Base-by-base conservation (phyloP, 345 rosid genomes). In the Dimocarpus longan region DNA sequence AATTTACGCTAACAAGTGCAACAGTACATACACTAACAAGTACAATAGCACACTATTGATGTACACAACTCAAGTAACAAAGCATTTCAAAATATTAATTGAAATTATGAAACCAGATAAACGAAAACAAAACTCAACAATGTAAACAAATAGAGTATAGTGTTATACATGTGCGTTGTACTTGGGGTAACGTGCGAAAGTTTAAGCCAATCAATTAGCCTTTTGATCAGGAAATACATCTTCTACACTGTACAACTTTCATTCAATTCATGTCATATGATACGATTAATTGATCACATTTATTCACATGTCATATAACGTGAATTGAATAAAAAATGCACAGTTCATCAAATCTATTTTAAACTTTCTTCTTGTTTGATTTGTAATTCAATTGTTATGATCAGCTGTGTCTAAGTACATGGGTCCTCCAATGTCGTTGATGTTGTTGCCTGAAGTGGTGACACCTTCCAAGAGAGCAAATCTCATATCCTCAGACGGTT, bases 401-500 rank as follows among this genome's bases (percentile, higher is more conserved):
- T 76, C 82, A 13, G 68, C 39, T 39, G 70, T n/a, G n/a, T 80
- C 70, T 0, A 79, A 80, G 82, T 60, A 88, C 6, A 78, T 2
- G 0, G 81, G 22, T 6, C 15, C 71, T 39, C 71, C 80, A 0
- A 37, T 37, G 65, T 62, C 66, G 19, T 16, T 60, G 28, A 26
- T 26, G 0, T 22, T 42, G 71, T 68, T 67, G 24, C 2, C 1
- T 12, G 65, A 1, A 22, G 74, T 44, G 3, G 79, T 5, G 37
- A 79, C 85, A 16, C 84, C 87, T 50, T 85, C 90, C 82, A 78
- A 42, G n/a, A 88, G 79, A 22, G 93, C 88, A 24, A 79, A 82
- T 56, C 84, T 84, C 87, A 88, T 87, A 46, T 92, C 92, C 60
- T 90, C 93, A 1, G 91, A 83, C 22, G 95, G 93, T 70, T 88